Conservation (phyloP, 306 rosid genomes). For the Phaseolus lunatus region DNA sequence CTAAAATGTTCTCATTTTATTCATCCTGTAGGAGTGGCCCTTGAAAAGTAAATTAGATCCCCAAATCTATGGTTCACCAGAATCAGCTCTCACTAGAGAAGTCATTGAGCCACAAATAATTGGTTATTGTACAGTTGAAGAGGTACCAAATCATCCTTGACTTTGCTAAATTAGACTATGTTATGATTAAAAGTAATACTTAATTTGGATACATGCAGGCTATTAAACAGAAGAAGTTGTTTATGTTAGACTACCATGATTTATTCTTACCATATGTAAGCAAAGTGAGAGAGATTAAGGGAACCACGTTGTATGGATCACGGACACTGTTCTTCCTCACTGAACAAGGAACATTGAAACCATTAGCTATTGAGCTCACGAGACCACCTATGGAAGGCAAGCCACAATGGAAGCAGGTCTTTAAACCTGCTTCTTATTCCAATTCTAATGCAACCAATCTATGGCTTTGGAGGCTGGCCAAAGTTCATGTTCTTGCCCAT, state of each 20-base stretch:
- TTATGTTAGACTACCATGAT: conserved; percentile 60
- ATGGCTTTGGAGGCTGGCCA: conserved; percentile 66
- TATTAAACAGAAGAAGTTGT: conserved; percentile 53
- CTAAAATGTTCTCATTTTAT: not conserved
- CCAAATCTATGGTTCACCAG: conserved; percentile 53
- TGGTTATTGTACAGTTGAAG: conserved; percentile 50
- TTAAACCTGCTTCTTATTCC: conserved; percentile 47
- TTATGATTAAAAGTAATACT: not conserved
- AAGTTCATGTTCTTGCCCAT: conserved; percentile 59
- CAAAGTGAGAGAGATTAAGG: conserved; percentile 54
- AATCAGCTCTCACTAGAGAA: conserved; percentile 62
- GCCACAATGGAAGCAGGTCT: conserved; percentile 59
- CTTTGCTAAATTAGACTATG: not conserved
- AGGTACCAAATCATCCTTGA: conserved; percentile 41
- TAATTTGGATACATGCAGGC: conserved; percentile 42
- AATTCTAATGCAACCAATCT: conserved; percentile 46
- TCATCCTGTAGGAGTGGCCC: conserved; percentile 57
- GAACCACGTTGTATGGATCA: conserved; percentile 57
- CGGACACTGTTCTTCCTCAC: conserved; percentile 56
- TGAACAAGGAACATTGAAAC: conserved; percentile 57
- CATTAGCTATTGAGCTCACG: conserved; percentile 60
- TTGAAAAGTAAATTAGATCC: conserved; percentile 53
- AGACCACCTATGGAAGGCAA: conserved; percentile 47
- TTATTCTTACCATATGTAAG: conserved; percentile 55
- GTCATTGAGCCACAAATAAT: conserved; percentile 50